Evolutionary conservation across 2,329 filamentous ascomycete genomes (phyloP).

Genomic region (Coniella vitis): DNA sequence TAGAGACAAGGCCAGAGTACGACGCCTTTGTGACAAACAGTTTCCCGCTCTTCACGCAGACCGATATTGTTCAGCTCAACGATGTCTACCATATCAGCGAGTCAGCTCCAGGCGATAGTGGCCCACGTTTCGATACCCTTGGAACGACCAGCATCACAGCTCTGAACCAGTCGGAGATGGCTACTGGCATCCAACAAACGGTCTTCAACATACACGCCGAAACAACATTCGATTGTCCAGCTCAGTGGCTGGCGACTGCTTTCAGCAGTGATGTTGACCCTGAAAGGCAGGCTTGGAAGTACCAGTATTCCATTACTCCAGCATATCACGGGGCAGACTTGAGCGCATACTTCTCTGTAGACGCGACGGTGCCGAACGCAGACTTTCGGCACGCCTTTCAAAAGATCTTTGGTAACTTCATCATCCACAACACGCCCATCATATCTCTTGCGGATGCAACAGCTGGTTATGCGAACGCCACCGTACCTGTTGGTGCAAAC

Average conservation of each 20-base stretch:
- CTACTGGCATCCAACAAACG: conserved; percentile 41
- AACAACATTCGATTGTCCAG: conserved; percentile 42
- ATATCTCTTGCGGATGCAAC: conserved; percentile 27
- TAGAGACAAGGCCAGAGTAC: conserved; percentile 20
- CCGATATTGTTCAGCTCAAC: conserved; percentile 1
- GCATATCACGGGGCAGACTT: conserved; percentile 29
- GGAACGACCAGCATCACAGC: conserved; percentile 33
- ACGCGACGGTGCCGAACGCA: conserved; percentile 21
- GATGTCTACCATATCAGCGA: conserved; percentile 15
- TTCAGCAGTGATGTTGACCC: conserved; percentile 24
- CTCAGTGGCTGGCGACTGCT: conserved; percentile 42
- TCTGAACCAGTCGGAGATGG: conserved; percentile 36
- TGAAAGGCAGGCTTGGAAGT: conserved; percentile 31
- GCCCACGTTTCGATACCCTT: conserved; percentile 28
- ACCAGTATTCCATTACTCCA: conserved; percentile 33
- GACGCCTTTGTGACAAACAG: conserved; percentile 21
- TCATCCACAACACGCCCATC: conserved; percentile 32
- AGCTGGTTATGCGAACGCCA: conserved; percentile 16
- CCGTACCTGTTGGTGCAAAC: neutral
- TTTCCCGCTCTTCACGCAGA: neutral
- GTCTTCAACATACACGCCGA: conserved; percentile 41
- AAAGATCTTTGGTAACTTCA: conserved; percentile 37
- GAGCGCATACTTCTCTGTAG: conserved; percentile 26
- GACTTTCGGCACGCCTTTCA: conserved; percentile 32
- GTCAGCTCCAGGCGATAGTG: no score